Evolutionary conservation across 164 flowering plant genomes (phyloP).

Genomic region (Tetracentron sinense): DNA sequence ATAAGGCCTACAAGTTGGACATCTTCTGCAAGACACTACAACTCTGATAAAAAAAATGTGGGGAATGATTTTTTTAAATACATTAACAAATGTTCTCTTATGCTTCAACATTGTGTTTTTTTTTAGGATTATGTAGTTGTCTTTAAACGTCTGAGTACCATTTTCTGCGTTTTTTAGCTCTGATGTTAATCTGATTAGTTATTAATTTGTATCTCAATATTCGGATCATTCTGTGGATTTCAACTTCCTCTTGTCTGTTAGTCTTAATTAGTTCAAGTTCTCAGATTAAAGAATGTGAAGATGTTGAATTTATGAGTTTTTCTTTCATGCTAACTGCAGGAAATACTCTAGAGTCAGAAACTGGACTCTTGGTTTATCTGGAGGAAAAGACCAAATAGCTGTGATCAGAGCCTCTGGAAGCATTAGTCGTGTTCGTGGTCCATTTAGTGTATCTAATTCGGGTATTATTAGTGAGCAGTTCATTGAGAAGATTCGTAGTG

Average conservation of each 20-base stretch:
- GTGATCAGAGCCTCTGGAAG: slow-evolving; percentile 90
- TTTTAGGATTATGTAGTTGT: neutral
- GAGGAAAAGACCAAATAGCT: slow-evolving; percentile 71
- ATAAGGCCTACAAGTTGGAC: no score
- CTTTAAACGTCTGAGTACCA: neutral
- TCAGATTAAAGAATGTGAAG: neutral
- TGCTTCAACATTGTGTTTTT: neutral
- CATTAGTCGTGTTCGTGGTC: slow-evolving; percentile 72
- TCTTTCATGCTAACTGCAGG: slow-evolving; percentile 36
- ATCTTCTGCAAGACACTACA: neutral
- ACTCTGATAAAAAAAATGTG: neutral
- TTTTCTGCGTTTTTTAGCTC: neutral
- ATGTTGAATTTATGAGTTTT: neutral
- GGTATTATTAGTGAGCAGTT: slow-evolving; percentile 73
- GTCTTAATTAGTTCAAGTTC: neutral
- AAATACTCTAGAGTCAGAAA: slow-evolving; percentile 71
- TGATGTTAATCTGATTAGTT: neutral
- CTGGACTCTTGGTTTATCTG: slow-evolving; percentile 86
- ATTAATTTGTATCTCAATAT: neutral
- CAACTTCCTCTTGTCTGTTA: neutral
- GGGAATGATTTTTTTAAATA: neutral
- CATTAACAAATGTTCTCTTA: neutral
- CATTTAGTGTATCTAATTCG: slow-evolving; percentile 52
- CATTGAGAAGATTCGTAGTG: slow-evolving; percentile 58
- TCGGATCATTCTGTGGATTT: neutral